Percentiles rank a stretch among this genome's conserved stretches.
phyloP scores from a whole-genome alignment of 176 grass and related monocot species.

The Zoysia japonica region DNA sequence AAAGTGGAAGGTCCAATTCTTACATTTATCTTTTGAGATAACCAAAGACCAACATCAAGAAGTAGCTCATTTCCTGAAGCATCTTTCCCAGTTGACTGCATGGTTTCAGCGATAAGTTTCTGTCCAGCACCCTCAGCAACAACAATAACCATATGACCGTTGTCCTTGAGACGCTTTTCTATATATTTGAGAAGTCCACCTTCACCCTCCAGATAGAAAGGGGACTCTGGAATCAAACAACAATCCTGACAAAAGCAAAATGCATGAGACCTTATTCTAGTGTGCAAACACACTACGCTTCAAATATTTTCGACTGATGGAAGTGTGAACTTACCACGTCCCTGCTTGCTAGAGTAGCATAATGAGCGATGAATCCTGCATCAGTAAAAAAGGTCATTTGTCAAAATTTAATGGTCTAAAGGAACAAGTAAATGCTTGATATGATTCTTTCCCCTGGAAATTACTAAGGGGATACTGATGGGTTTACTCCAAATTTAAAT shows the following conservation, averaged over 20 bases:
- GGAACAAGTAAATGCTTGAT: too few species aligned
- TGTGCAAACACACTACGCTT: background rate
- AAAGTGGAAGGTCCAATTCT: background rate
- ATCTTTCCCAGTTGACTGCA: slow-evolving; percentile 70
- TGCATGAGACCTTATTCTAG: slow-evolving; percentile 13
- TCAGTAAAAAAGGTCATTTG: too few species aligned
- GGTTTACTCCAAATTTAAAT: too few species aligned
- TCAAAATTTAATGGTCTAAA: too few species aligned
- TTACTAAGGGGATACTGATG: too few species aligned
- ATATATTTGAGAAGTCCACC: slow-evolving; percentile 81
- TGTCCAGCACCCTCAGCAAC: slow-evolving; percentile 98
- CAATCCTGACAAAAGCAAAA: slow-evolving; percentile 69
- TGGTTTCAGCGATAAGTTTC: slow-evolving; percentile 77
- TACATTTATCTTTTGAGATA: slow-evolving; percentile 97
- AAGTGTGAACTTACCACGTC: background rate
- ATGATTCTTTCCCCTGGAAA: too few species aligned
- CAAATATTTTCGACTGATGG: slow-evolving; percentile 13
- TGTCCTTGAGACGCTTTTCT: slow-evolving; percentile 88
- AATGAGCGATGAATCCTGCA: too few species aligned
- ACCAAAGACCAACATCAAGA: slow-evolving; percentile 93
- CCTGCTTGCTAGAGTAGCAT: too few species aligned
- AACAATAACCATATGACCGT: slow-evolving; percentile 96
- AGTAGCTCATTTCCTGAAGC: slow-evolving; percentile 87
- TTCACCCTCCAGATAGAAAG: slow-evolving; percentile 87
- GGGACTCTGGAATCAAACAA: slow-evolving; percentile 96